These are phyloP conservation scores for Aspergillus novoparasiticus DNA, from an alignment of 2,329 filamentous ascomycete genomes.

Conservation along the genomic window DNA sequence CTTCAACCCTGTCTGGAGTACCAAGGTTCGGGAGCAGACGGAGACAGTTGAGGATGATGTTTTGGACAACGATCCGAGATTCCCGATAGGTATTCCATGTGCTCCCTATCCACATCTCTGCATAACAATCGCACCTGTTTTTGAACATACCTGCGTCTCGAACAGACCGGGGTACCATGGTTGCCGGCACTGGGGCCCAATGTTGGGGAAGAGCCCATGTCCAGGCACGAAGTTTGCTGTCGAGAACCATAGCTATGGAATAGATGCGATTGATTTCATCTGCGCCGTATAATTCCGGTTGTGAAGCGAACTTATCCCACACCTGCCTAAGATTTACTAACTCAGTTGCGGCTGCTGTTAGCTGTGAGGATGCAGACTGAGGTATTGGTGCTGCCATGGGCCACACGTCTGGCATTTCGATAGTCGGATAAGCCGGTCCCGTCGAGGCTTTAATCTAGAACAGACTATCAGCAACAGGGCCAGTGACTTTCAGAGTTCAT, in stretches of 20 bases:
- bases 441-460: constrained; percentile 28
- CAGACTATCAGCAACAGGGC: neutral
- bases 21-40: constrained; percentile 15
- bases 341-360: constrained; percentile 24
- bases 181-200: constrained; percentile 27
- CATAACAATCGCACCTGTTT: constrained; percentile 33
- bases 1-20: constrained; percentile 8
- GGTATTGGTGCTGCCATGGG: constrained; percentile 21
- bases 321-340: constrained; percentile 27
- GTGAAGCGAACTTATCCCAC: constrained; percentile 23
- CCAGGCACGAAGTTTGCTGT: constrained; percentile 28
- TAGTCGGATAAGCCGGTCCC: constrained; percentile 19
- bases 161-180: constrained; percentile 28
- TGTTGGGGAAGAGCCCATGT: constrained; percentile 24
- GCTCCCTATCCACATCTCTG: constrained; percentile 31
- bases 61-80: constrained; percentile 29
- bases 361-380: constrained; percentile 21
- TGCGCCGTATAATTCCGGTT: neutral
- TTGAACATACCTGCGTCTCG: constrained; percentile 28
- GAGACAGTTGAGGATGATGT: constrained; percentile 31
- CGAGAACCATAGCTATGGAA: constrained; percentile 23
- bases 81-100: constrained; percentile 36
- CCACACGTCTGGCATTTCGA: constrained; percentile 28
- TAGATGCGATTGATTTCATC: constrained; percentile 18
- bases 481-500: neutral